Evolutionary conservation across 192 early-diverging fungal genomes (phyloP).

Genomic region (Mortierella alpina): DNA sequence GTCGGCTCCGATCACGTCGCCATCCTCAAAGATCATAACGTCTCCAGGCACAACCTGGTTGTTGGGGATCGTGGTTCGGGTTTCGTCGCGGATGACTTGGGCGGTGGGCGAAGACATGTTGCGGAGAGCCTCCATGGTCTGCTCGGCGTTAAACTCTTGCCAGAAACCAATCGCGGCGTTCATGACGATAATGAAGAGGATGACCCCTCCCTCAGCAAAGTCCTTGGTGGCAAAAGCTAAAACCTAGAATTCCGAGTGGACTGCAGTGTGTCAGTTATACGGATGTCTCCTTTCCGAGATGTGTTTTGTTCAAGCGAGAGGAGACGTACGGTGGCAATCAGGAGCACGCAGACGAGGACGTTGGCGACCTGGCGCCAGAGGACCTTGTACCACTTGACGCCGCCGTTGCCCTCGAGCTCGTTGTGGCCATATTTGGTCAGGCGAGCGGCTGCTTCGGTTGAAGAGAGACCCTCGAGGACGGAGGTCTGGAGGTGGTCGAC

Average conservation of each 20-base stretch:
- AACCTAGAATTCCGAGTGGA: constrained; percentile 19
- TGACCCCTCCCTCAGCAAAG: constrained; percentile 81
- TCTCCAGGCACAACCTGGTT: constrained; percentile 87
- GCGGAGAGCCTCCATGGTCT: constrained; percentile 93
- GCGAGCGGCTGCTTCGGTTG: constrained; percentile 60
- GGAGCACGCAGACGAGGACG: constrained; percentile 70
- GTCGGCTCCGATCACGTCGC: constrained; percentile 95
- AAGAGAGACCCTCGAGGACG: constrained; percentile 55
- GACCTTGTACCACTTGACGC: constrained; percentile 72
- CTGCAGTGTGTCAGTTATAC: background rate
- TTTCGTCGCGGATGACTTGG: constrained; percentile 87
- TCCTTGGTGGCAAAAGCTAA: constrained; percentile 76
- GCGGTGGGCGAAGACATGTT: constrained; percentile 89
- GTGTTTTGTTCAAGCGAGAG: background rate
- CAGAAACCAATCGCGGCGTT: constrained; percentile 91
- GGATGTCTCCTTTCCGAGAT: background rate
- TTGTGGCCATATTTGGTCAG: constrained; percentile 63
- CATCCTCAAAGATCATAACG: constrained; percentile 90
- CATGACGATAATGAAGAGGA: constrained; percentile 81
- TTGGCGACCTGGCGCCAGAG: constrained; percentile 74
- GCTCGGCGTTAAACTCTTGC: constrained; percentile 94
- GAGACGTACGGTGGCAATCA: constrained; percentile 63
- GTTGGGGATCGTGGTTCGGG: constrained; percentile 78
- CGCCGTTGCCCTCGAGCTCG: constrained; percentile 74
- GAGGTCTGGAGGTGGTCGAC: constrained; percentile 25